phyloP scores from a whole-genome alignment of 139 green algal species.

The Microglena sp. region DNA sequence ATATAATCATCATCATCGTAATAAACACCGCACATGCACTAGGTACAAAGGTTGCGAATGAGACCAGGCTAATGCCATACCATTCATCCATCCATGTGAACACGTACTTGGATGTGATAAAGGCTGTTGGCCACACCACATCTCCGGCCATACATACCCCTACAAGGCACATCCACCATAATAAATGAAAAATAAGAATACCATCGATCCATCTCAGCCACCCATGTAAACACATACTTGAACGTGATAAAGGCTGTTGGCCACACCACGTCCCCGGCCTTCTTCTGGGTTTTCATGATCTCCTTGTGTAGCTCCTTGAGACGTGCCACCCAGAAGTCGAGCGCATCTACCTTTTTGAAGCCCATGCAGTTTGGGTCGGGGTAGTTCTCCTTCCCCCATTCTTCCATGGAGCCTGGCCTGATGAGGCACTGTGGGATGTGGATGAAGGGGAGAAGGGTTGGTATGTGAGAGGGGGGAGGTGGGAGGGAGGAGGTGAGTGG shows the following conservation, averaged over 20 bases:
- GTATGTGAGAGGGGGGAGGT: background rate
- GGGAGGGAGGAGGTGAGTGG: background rate
- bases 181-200: no score
- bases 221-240: conserved; percentile 19
- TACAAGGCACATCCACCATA: background rate
- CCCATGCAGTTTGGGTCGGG: background rate
- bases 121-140: conserved; percentile 25
- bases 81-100: background rate
- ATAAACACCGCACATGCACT: no score
- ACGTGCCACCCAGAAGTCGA: conserved; percentile 15
- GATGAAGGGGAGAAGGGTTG: no score
- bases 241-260: conserved; percentile 51
- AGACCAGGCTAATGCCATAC: no score
- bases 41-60: no score
- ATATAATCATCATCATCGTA: no score
- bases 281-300: conserved; percentile 22
- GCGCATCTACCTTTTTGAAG: conserved; percentile 14
- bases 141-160: background rate
- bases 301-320: conserved; percentile 8
- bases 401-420: background rate
- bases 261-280: conserved; percentile 4
- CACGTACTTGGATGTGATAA: conserved; percentile 49
- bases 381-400: conserved; percentile 19
- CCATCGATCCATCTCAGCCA: background rate
- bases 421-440: no score